Evolutionary conservation across 345 rosid species (phyloP).

Genomic region (Abelmoschus esculentus): DNA sequence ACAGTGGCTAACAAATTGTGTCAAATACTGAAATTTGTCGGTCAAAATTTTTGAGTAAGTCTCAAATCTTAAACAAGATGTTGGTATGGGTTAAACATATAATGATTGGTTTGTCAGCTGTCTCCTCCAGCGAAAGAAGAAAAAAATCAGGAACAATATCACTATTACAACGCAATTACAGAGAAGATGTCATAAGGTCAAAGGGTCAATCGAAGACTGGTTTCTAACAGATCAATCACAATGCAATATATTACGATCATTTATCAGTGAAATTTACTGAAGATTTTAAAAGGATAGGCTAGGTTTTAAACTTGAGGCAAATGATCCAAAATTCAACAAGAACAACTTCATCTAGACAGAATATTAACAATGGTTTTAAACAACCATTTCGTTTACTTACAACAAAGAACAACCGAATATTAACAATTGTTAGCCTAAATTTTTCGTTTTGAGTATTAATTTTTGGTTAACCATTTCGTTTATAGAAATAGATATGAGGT

Average conservation of each 20-base stretch:
- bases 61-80: neutral
- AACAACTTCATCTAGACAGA: neutral
- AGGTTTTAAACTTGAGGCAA: neutral
- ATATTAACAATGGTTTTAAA: too few relatives aligned
- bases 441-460: too few relatives aligned
- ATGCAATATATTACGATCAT: neutral
- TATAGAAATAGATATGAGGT: too few relatives aligned
- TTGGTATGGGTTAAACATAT: neutral
- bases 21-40: neutral
- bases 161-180: neutral
- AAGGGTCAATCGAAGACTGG: neutral
- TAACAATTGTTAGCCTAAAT: too few relatives aligned
- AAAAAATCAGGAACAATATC: neutral
- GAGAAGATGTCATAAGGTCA: neutral
- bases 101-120: neutral
- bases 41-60: neutral
- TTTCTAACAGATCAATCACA: neutral
- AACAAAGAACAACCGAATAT: too few relatives aligned
- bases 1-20: too few relatives aligned
- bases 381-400: too few relatives aligned
- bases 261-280: neutral
- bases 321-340: neutral
- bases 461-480: too few relatives aligned
- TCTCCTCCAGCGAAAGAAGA: neutral
- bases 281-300: neutral